phyloP scores from a whole-genome alignment of 768 basidiomycete genomes.

The Tulasnella sp. region DNA sequence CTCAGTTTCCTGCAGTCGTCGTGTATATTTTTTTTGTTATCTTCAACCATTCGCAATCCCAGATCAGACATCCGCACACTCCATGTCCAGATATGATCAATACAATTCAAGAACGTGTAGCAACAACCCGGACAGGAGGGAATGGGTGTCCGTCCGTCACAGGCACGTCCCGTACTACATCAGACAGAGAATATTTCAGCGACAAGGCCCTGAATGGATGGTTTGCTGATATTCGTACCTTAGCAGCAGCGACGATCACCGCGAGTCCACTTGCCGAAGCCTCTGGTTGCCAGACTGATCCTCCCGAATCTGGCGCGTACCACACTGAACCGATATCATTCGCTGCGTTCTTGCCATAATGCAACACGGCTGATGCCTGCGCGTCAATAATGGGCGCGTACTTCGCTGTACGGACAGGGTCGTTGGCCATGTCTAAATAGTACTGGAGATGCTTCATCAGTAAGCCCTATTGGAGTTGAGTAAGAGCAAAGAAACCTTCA shows the following conservation, averaged over 20 bases:
- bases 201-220: conserved; percentile 25
- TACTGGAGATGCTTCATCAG: conserved; percentile 37
- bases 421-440: conserved; percentile 39
- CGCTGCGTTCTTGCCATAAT: conserved; percentile 33
- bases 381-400: conserved; percentile 31
- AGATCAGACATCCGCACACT: too few relatives aligned
- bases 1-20: too few relatives aligned
- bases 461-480: neutral
- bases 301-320: conserved; percentile 22
- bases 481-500: too few relatives aligned
- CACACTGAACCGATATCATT: conserved; percentile 33
- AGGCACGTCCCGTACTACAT: too few relatives aligned
- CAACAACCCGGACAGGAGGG: too few relatives aligned
- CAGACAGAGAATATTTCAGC: too few relatives aligned
- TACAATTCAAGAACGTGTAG: too few relatives aligned
- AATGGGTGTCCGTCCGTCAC: too few relatives aligned
- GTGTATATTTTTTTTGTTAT: too few relatives aligned
- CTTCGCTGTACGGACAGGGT: conserved; percentile 26
- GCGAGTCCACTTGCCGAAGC: conserved; percentile 27
- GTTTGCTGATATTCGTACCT: conserved; percentile 18
- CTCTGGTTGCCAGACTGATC: conserved; percentile 26
- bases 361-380: conserved; percentile 36
- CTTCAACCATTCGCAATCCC: too few relatives aligned
- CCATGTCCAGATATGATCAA: too few relatives aligned
- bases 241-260: conserved; percentile 25